Base-by-base conservation (phyloP, 306 rosid genomes). In the Dryas alaskensis region DNA sequence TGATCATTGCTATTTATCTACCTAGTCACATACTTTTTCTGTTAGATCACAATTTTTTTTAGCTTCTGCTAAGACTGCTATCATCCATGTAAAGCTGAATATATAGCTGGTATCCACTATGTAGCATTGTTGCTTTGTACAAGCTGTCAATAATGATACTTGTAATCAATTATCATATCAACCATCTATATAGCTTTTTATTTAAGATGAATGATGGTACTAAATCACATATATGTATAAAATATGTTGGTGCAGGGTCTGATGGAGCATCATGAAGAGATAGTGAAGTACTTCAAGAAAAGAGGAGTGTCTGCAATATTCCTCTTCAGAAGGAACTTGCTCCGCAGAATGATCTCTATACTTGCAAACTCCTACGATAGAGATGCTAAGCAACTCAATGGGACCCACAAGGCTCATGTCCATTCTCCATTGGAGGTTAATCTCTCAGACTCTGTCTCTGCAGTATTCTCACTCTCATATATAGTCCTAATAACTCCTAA, bases 391-490 rank as follows among this genome's bases (percentile, higher is more conserved):
- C 82, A 71, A 65, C 78, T 90, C 17, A 84, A 90, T 62, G 92
- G 96, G 58, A 88, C 88, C 25, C 92, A 90, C 71, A 86, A 88
- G 79, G 83, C 92, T 73, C 96, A 90, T 47, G 89, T 85, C 39
- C 89, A 88, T 47, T 90, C 89, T 49, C 17, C 70, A 6, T 0
- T 13, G 17, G 91, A 90, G 88, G 91, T 86, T 45, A 70, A 42
- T 72, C 39, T 61, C 53, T 66, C 73, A 59, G 7, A 12, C 37
- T 31, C 37, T 31, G 37, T 31, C 37, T 31, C 37, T 31, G 37
- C 2, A 1, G 37, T 31, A 31, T 1, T 31, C 37, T 31, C 37
- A 31, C 37, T 31, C 37, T 31, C 37, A 31, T 31, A 31, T 2
- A 31, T 2, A 31, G 37, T 31, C 37, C 2, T 31, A 31, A 31